Evolutionary conservation across 2,329 filamentous ascomycete species (phyloP).

Genomic region (Magnaporthiopsis incrustans): DNA sequence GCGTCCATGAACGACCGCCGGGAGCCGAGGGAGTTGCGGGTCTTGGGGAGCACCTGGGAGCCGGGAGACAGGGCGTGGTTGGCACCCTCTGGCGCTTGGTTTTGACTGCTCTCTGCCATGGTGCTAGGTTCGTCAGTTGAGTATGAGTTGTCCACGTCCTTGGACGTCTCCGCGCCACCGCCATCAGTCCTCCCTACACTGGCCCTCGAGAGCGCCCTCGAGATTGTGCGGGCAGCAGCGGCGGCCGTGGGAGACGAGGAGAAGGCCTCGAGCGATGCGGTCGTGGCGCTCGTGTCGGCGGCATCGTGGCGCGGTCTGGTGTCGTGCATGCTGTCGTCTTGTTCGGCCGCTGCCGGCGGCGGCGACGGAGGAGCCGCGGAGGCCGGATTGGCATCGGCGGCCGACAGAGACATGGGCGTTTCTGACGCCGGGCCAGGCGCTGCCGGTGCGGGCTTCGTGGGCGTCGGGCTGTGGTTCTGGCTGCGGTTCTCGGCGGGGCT

Average conservation of each 20-base stretch:
- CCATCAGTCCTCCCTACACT: conserved; percentile 19
- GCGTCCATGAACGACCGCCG: conserved; percentile 12
- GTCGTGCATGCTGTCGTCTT: conserved; percentile 3
- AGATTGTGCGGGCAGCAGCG: conserved; percentile 44
- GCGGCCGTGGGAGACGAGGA: conserved; percentile 50
- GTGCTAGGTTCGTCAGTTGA: conserved; percentile 3
- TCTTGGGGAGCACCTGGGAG: no score
- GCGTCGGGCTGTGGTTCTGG: neutral
- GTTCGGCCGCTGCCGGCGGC: conserved; percentile 7
- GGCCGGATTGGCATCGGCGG: neutral
- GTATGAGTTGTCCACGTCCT: neutral
- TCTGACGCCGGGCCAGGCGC: conserved; percentile 2
- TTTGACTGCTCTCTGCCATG: neutral
- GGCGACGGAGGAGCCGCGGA: conserved; percentile 2
- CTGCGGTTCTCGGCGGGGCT: no score
- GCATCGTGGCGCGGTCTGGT: neutral
- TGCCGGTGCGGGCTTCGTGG: conserved; percentile 9
- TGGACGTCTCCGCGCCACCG: conserved; percentile 8
- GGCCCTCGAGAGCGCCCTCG: conserved; percentile 40
- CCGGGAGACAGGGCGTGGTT: neutral
- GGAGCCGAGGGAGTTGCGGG: conserved; percentile 12
- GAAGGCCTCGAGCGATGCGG: conserved; percentile 43
- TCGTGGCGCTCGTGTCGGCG: conserved; percentile 23
- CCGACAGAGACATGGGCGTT: neutral
- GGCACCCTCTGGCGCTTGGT: neutral